Evolutionary conservation across 176 grass and related monocot genomes (phyloP), one percentile per base, ranked within the genome.

Genomic region (Carex kokanica): DNA sequence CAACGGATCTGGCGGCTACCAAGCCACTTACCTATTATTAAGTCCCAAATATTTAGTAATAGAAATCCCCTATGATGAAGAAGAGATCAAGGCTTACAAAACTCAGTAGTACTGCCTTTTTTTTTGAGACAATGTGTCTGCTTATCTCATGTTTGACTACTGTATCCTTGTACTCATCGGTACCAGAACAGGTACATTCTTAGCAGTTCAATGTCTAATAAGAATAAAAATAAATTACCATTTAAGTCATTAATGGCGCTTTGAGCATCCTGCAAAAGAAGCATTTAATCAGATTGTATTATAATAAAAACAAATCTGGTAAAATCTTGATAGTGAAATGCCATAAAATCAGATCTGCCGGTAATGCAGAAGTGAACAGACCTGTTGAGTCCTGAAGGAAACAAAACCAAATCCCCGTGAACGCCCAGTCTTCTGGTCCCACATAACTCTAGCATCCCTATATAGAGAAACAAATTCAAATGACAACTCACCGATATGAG

Each of bases 381-480:
- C 95, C 95, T 98, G 95, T 85, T 98, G 92, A 40, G 82, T 93
- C 52, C 95, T 94, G 86, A 98, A 98, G 80, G 92, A 98, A 86
- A 98, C 95, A 91, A 98, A 98, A 87, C 95, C 95, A 60, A 98
- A 98, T 60, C 95, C 95, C 81, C 95, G 92, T 14, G 95, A 95
- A 34, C 95, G 92, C 64, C 95, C 95, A 29, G 95, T 98, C 60
- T 98, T 93, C 74, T 98, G 95, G 73, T 98, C 95, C 95, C 95
- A 98, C 95, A 98, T 98, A 84, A 98, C 95, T 82, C 95, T 94
- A 69, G 95, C 95, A 90, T 98, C 95, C 86, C 95, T 98, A 85
- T 43, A 82, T 38, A 83, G 78, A 56, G 8, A 54, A 84, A 86
- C 66, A 24, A 81, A 87, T 43, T 64, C 34, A 47, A 83, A 81